Conservation (phyloP, 768 basidiomycete genomes). For the Leccinum arenicola region DNA sequence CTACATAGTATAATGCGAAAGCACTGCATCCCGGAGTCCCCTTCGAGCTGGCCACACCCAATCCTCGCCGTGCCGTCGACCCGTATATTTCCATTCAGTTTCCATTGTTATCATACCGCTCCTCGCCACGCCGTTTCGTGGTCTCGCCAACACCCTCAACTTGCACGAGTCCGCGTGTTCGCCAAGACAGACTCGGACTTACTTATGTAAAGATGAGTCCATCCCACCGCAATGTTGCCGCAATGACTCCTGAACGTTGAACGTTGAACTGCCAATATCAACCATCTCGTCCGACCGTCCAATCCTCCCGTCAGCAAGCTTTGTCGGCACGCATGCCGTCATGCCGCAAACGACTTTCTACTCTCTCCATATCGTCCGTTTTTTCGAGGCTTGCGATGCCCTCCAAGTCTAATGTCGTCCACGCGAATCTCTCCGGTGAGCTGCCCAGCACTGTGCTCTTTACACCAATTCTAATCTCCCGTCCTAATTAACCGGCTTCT, state of each 20-base stretch:
- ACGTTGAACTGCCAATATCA: constrained; percentile 26
- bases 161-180: constrained; percentile 28
- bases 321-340: constrained; percentile 28
- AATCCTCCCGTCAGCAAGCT: constrained; percentile 19
- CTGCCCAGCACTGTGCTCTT: not conserved
- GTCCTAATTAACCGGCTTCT: constrained; percentile 6
- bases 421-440: constrained; percentile 67
- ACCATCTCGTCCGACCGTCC: constrained; percentile 15
- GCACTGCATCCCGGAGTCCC: too few relatives aligned
- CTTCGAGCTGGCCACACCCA: too few relatives aligned
- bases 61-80: too few relatives aligned
- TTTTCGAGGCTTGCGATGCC: constrained; percentile 52
- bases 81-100: too few relatives aligned
- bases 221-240: constrained; percentile 15
- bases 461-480: not conserved
- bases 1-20: too few relatives aligned
- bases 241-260: too few relatives aligned
- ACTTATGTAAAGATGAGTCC: constrained; percentile 24
- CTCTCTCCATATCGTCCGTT: constrained; percentile 28
- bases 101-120: constrained; percentile 12
- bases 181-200: constrained; percentile 16
- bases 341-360: constrained; percentile 32
- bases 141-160: constrained; percentile 21
- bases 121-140: constrained; percentile 30
- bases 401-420: constrained; percentile 66